phyloP scores from a whole-genome alignment of 2,329 filamentous ascomycete genomes.

The Curvularia eragrostidis region DNA sequence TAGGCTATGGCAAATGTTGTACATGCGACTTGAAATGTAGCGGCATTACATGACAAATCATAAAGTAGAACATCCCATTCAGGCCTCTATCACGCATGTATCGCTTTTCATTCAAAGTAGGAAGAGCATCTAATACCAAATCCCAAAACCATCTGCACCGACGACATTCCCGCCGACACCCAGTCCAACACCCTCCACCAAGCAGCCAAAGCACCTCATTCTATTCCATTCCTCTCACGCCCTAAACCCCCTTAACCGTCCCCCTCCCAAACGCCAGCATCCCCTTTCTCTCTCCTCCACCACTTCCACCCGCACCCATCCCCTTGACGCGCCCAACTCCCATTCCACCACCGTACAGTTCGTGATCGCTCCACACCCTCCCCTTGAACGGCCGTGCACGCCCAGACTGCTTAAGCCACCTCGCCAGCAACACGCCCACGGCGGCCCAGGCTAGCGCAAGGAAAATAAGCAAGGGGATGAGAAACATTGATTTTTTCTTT shows the following conservation, averaged over 20 bases:
- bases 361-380: conserved; percentile 8
- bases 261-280: conserved; percentile 23
- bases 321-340: conserved; percentile 17
- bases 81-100: too few species aligned
- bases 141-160: too few species aligned
- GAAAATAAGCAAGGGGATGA: conserved; percentile 24
- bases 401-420: conserved; percentile 29
- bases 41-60: too few species aligned
- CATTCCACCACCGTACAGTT: conserved; percentile 18
- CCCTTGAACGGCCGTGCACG: conserved; percentile 23
- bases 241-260: conserved; percentile 27
- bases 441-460: conserved; percentile 26
- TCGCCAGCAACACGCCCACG: conserved; percentile 27
- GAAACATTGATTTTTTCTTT: conserved; percentile 10
- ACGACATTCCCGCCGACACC: too few species aligned
- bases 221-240: background rate
- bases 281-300: conserved; percentile 9
- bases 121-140: too few species aligned
- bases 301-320: background rate
- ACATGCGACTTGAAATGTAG: background rate
- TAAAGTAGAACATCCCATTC: too few species aligned
- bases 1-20: conserved; percentile 14
- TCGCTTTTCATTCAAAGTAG: too few species aligned
- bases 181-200: too few species aligned
- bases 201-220: background rate